phyloP scores from a whole-genome alignment of 164 flowering plant species.

The Tinospora cordifolia region DNA sequence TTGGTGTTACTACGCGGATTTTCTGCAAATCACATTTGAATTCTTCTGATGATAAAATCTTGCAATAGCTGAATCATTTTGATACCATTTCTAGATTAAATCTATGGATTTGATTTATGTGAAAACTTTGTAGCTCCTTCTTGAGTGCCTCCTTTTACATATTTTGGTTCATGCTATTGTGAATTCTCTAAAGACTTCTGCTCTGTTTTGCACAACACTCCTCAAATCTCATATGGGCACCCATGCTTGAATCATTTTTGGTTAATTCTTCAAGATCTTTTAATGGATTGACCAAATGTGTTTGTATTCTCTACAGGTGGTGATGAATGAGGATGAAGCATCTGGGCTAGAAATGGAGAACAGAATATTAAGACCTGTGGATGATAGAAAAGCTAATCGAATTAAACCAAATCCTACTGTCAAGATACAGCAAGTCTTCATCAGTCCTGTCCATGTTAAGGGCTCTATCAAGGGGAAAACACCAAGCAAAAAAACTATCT shows the following conservation, averaged over 20 bases:
- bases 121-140: too few relatives aligned
- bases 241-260: not conserved
- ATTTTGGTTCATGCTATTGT: not conserved
- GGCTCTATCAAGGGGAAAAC: constrained; percentile 35
- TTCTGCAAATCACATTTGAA: too few relatives aligned
- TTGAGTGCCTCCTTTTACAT: not conserved
- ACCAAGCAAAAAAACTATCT: constrained; percentile 21
- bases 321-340: constrained; percentile 66
- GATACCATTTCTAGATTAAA: too few relatives aligned
- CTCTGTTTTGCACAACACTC: not conserved
- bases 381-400: constrained; percentile 63
- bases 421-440: constrained; percentile 55
- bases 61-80: too few relatives aligned
- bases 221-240: not conserved
- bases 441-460: constrained; percentile 47
- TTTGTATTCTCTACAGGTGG: constrained; percentile 41
- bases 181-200: not conserved
- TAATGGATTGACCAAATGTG: not conserved
- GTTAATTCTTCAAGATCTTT: not conserved
- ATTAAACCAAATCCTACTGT: constrained; percentile 78
- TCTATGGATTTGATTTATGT: too few relatives aligned
- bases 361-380: constrained; percentile 47
- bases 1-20: too few relatives aligned
- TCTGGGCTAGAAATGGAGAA: constrained; percentile 44
- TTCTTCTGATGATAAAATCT: too few relatives aligned